Base-by-base conservation (phyloP, 768 basidiomycete genomes). In the Megacollybia marginata region DNA sequence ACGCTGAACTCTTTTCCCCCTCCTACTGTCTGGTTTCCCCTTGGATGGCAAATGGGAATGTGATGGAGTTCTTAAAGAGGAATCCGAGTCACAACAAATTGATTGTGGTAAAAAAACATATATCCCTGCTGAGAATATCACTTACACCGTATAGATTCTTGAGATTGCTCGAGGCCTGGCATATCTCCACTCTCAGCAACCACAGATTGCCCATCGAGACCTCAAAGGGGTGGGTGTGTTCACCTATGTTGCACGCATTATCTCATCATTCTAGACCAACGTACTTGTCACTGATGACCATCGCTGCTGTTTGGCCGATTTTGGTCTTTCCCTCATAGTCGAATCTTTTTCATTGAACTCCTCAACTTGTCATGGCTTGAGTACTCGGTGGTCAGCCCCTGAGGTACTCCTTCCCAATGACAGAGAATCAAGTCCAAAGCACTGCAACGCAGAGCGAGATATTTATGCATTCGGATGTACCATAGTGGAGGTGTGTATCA, bases 31-130 rank as follows among this genome's bases (percentile, higher is more conserved):
- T 66, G 12, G 59, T 66, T 42, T 65, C 65, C 7, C 66, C 66
- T n/a, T 68, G 65, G 65, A 68, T 66, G 66, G 33, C 48, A 5
- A 50, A 57, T 2, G 59, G 59, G 28, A 66, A 52, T 2, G 36
- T 68, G 2, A 52, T 12, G 32, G n/a, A 45, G 2, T 68, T 61
- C 53, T 61, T 65, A 33, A 16, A 48, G 35, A 9, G 1, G 19
- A 50, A 58, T 12, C 54, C 55, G 4, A 13, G 43, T 6, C 52
- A 53, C 35, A 56, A 50, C 38, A 53, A 57, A 48, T 56, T 53
- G 18, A 46, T 42, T n/a, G 38, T 67, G 50, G 65, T 66, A 40
- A 56, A 59, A 16, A 19, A 11, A 12, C 18, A 20, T n/a, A n/a
- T n/a, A n/a, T n/a, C n/a, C n/a, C n/a, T n/a, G n/a, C n/a, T n/a